Base-by-base conservation (phyloP, 331 rosid species). In the Acacia pycnantha region DNA sequence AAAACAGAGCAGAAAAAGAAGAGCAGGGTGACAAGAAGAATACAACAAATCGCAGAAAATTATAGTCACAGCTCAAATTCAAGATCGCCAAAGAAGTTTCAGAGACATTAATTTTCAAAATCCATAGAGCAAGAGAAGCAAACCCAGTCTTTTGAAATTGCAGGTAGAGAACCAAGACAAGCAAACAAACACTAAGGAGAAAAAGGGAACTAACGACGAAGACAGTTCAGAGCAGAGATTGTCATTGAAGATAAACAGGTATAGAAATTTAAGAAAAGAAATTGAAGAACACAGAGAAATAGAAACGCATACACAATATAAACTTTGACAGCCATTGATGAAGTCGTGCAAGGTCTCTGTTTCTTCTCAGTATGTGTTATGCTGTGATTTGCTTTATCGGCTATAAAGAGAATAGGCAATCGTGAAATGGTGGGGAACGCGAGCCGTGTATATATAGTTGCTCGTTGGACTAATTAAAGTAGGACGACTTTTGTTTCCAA, bases 291-390 rank as follows among this genome's bases (percentile, higher is more conserved):
- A 37, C 21, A 21, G 1, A 67, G 74, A 21, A 31, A 70, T 37
- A 51, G 9, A 41, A 75, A 47, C 46, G 41, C 84, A 54, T 93
- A 95, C 98, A 95, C 98, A 82, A 95, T 92, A 76, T 93, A 90
- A 62, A 95, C 88, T 86, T 93, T 95, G 91, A 93, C 90, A 6
- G 96, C 97, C 98, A 95, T 95, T 81, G 90, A 76, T 81, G 84
- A 81, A 81, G 84, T 84, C 74, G 51, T 80, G 21, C 26, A 76
- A 79, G 82, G 79, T 84, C 66, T 85, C 31, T 73, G 74, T n/a
- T 84, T 41, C 68, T 67, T 73, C 66, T 26, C 21, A 11, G 27
- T 21, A 18, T 73, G 56, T 79, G 27, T 70, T 43, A 41, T 43
- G 75, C 26, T 62, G 58, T 19, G 67, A 79, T 70, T 62, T 19